phyloP scores from a whole-genome alignment of 179 eudicot species.

The Pouteria campechiana region DNA sequence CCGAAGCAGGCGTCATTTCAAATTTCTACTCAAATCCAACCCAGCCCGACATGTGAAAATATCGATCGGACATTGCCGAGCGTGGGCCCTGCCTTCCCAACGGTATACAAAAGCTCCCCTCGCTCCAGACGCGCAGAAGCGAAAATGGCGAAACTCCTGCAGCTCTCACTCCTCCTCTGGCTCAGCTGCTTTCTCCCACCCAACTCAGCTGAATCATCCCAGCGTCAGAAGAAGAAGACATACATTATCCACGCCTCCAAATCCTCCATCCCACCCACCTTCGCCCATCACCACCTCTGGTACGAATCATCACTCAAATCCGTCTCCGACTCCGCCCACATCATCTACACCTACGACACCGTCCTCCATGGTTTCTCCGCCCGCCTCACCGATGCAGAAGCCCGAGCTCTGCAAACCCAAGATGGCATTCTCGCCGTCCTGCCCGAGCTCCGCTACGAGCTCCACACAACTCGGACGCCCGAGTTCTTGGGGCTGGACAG shows the following conservation, averaged over 20 bases:
- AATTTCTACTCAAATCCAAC: too few relatives aligned
- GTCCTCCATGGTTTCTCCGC: constrained; percentile 68
- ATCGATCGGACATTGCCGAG: too few relatives aligned
- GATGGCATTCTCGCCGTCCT: constrained; percentile 50
- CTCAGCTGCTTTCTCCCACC: too few relatives aligned
- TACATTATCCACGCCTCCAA: constrained; percentile 37
- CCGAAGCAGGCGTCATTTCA: too few relatives aligned
- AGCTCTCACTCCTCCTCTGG: too few relatives aligned
- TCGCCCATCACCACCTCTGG: constrained; percentile 33
- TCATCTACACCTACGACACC: constrained; percentile 53
- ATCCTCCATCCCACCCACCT: constrained; percentile 24
- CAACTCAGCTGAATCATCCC: too few relatives aligned
- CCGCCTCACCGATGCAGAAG: constrained; percentile 34
- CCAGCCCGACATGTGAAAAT: too few relatives aligned
- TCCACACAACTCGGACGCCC: constrained; percentile 79
- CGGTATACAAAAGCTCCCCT: too few relatives aligned
- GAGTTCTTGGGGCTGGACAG: constrained; percentile 51
- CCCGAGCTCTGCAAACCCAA: constrained; percentile 19
- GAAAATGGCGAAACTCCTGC: too few relatives aligned
- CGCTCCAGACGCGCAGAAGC: too few relatives aligned
- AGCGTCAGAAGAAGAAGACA: too few relatives aligned
- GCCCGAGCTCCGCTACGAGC: constrained; percentile 46
- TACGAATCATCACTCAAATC: constrained; percentile 56
- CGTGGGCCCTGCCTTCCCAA: too few relatives aligned
- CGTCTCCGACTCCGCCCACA: constrained; percentile 42